Percentiles rank a stretch among this genome's conserved stretches.
phyloP scores from a whole-genome alignment of 2,329 filamentous ascomycete genomes.

The Ambrosiella beaveri region DNA sequence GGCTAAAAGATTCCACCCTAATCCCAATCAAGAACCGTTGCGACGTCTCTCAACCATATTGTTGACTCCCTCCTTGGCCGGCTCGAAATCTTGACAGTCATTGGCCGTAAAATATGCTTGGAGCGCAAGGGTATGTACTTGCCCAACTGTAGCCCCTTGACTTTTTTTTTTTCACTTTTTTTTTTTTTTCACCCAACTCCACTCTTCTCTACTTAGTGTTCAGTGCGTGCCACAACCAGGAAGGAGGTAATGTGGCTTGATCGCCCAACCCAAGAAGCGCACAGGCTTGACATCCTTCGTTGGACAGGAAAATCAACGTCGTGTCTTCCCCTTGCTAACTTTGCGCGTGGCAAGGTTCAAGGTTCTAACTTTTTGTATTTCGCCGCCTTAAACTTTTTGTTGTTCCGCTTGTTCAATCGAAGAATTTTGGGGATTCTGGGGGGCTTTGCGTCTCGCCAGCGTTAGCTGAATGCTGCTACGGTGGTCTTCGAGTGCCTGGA shows the following conservation, averaged over 20 bases:
- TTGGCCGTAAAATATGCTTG: constrained; percentile 2
- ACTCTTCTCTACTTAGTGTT: background rate
- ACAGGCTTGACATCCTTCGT: background rate
- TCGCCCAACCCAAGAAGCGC: background rate
- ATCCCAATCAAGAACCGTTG: background rate
- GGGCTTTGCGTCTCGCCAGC: background rate
- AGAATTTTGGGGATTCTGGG: background rate
- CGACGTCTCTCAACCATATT: background rate
- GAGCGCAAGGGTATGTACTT: background rate
- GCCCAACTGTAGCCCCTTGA: background rate
- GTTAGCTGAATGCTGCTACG: background rate
- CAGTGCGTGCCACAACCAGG: background rate
- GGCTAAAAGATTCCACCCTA: constrained; percentile 1
- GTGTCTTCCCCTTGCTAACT: background rate
- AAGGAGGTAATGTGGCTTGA: background rate
- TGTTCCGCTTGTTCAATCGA: background rate
- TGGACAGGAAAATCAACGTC: background rate
- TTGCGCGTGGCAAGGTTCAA: background rate
- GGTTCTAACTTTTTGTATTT: background rate
- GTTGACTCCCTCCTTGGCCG: background rate
- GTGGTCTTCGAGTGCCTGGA: background rate
- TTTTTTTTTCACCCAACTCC: background rate
- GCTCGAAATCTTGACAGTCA: background rate
- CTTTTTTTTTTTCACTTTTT: constrained; percentile 3
- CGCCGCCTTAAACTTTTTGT: background rate